phyloP scores from a whole-genome alignment of 805 yeast species.

The Saccharomycopsis javanensis region DNA sequence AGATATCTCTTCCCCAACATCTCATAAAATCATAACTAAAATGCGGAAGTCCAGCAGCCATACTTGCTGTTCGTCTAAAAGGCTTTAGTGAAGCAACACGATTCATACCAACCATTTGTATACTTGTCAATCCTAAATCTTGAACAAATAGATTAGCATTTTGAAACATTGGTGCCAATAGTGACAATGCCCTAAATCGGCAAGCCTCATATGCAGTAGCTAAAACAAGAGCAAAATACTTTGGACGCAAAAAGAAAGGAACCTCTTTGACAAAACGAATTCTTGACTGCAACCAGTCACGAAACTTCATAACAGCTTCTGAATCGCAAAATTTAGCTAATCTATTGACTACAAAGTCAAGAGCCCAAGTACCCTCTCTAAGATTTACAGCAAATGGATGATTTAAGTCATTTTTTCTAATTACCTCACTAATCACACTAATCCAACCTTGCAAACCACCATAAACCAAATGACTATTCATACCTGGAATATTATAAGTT shows the following conservation, averaged over 20 bases:
- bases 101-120: conserved; percentile 77
- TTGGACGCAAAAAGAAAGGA: conserved; percentile 78
- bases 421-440: conserved; percentile 51
- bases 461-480: conserved; percentile 58
- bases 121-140: conserved; percentile 66
- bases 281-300: conserved; percentile 60
- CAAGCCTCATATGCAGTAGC: conserved; percentile 81
- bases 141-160: conserved; percentile 66
- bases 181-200: conserved; percentile 51
- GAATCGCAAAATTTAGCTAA: conserved; percentile 43
- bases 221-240: conserved; percentile 74
- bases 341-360: conserved; percentile 62
- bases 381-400: conserved; percentile 77
- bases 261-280: conserved; percentile 50
- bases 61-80: conserved; percentile 47
- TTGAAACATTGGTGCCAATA: conserved; percentile 46
- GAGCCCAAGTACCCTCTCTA: conserved; percentile 81
- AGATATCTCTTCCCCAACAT: conserved; percentile 98
- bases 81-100: conserved; percentile 71
- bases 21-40: conserved; percentile 87
- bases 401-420: conserved; percentile 64
- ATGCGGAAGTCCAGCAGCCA: conserved; percentile 97
- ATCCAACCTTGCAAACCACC: conserved; percentile 95
- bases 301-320: conserved; percentile 44
- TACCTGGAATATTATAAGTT: conserved; percentile 60